Base-by-base conservation (phyloP, 2,329 filamentous ascomycete genomes). In the Xylariaceae sp. region DNA sequence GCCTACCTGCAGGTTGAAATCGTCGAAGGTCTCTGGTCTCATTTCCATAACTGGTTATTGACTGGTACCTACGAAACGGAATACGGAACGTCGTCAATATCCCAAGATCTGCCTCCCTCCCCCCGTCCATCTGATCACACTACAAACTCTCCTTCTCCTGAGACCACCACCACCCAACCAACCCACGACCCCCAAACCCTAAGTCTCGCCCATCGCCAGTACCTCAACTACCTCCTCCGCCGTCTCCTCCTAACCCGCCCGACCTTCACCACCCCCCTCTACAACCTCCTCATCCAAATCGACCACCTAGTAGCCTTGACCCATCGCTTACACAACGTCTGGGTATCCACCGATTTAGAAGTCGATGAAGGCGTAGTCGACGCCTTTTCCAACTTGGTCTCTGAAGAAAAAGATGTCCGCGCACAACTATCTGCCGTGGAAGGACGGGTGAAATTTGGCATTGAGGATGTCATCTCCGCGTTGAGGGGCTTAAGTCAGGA, bases 1-100 rank as follows among this genome's bases (percentile, higher is more conserved):
- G 84, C 84, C 2, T 97, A 95, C 65, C 84, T 97, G 44, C 92
- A 96, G 69, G 89, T 88, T 1, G 91, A 96, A 66, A 86, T 97
- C 5, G 86, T 96, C 11, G 83, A 85, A 56, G 85, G 85, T 34
- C 85, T 89, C 1, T 96, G 91, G 83, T 80, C 86, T 12, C 84
- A 88, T 50, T 91, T 97, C 63, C 81, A 87, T 51, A 70, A 72
- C 11, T 96, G 91, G 90, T 75, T 95, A 90, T 75, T 95, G 19
- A 76, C 76, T 8, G 74, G 74, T 3, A 68, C 71, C 35, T 64
- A 68, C 46, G 67, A 69, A 31, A 61, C 51, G 6, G 56, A 61
- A 57, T 56, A 56, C 57, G 58, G 27, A 54, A 32, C 19, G 8
- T 58, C 55, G 29, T 31, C 56, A 7, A 47, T 56, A 37, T 57